Base-by-base conservation (phyloP, 1,284 basidiomycete species). In the Rhizopogon parksii region DNA sequence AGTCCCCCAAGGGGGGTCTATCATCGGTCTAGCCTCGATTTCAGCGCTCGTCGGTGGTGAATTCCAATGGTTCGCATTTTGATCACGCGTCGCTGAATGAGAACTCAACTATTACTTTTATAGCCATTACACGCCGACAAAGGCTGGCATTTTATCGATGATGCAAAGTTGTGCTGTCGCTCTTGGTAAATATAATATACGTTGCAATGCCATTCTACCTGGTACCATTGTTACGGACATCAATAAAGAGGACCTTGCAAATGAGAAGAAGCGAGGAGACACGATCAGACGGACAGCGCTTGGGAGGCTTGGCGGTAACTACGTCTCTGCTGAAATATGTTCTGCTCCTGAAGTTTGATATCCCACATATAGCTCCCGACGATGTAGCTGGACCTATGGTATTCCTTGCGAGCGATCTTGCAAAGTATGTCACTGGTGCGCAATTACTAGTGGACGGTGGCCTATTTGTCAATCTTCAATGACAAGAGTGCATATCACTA, bases 121-220 rank as follows among this genome's bases (percentile, higher is more conserved):
- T 27, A 80, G 80, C 40, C 87, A 90, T 63, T 91, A 91, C 61
- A 88, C 86, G 0, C 88, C 88, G 0, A 91, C 88, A 2, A 90
- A 91, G 63, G 88, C 88, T 0, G 88, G 83, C 0, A 79, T 91
- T 54, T 77, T 88, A 50, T 87, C 84, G 24, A 66, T 92, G 54
- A 92, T 91, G 88, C 87, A 91, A 68, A 87, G 83, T 57, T 87
- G 83, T 56, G 85, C 88, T 0, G 81, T 90, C 45, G 86, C 88
- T 0, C 71, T 91, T 12, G 87, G 87, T 11, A 82, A 84, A 52
- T 79, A 87, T 63, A 80, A 80, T 46, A 91, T 91, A 56, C 75
- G 88, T 19, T 88, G 86, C 35, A 84, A 84, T 59, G 79, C 81
- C 3, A 67, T 83, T 40, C 73, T 83, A 19, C 81, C 80, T 35